Evolutionary conservation across 257 asterid species (phyloP).

Genomic region (Ehretia macrophylla): DNA sequence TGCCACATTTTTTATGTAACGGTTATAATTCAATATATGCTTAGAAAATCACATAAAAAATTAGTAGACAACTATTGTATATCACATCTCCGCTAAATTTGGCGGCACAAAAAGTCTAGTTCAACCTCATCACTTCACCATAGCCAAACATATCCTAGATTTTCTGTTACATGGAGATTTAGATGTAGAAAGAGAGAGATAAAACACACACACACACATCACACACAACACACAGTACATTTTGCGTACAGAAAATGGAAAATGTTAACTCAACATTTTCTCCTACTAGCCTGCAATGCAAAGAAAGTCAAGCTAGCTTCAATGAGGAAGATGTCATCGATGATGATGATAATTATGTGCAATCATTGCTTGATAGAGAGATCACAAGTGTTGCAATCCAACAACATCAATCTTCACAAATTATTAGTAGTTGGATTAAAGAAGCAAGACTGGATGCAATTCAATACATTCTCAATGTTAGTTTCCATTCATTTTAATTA

Average conservation of each 20-base stretch:
- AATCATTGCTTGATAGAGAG: slow-evolving; percentile 41
- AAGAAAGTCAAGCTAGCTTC: slow-evolving; percentile 25
- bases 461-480: slow-evolving; percentile 34
- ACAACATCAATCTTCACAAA: slow-evolving; percentile 5
- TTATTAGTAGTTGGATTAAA: slow-evolving; percentile 22
- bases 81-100: slow-evolving; percentile 28
- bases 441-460: slow-evolving; percentile 50
- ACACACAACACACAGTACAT: background rate
- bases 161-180: too few species aligned
- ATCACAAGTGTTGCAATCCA: slow-evolving; percentile 6
- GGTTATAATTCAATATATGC: too few species aligned
- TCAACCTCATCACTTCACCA: slow-evolving; percentile 12
- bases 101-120: slow-evolving; percentile 34
- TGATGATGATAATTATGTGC: slow-evolving; percentile 29
- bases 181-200: background rate
- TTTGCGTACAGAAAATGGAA: background rate
- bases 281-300: slow-evolving; percentile 28
- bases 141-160: background rate
- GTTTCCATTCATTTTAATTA: slow-evolving; percentile 1
- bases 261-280: slow-evolving; percentile 32
- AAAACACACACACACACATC: background rate
- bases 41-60: too few species aligned
- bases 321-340: slow-evolving; percentile 20
- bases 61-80: background rate
- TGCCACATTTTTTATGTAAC: too few species aligned